Evolutionary conservation across 306 rosid genomes (phyloP).

Genomic region (Casuarina glauca): DNA sequence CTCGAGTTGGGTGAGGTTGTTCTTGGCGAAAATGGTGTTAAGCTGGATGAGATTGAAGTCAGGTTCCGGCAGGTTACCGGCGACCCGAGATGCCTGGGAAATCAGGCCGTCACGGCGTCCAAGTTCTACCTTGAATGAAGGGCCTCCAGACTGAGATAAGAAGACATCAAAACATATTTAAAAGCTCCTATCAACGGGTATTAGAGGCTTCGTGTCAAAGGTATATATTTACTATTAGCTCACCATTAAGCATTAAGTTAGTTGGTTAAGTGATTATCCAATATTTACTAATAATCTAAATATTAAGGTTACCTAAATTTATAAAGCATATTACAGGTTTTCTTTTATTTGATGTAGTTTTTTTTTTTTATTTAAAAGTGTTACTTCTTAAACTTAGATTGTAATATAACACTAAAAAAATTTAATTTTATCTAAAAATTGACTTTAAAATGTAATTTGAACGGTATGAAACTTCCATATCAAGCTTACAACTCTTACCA

Average conservation of each 20-base stretch:
- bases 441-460: too few species aligned
- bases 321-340: too few species aligned
- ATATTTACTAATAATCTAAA: too few species aligned
- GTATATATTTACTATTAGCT: too few species aligned
- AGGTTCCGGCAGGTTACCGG: slow-evolving; percentile 59
- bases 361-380: not conserved
- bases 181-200: too few species aligned
- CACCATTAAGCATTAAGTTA: too few species aligned
- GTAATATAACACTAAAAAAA: too few species aligned
- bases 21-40: slow-evolving; percentile 42
- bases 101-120: slow-evolving; percentile 74
- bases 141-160: slow-evolving; percentile 63
- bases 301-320: too few species aligned
- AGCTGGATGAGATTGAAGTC: slow-evolving; percentile 49
- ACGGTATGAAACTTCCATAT: not conserved
- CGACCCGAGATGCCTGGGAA: slow-evolving; percentile 57
- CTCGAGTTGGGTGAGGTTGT: slow-evolving; percentile 54
- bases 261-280: too few species aligned
- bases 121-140: slow-evolving; percentile 63
- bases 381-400: not conserved
- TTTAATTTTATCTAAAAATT: too few species aligned
- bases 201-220: too few species aligned
- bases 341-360: too few species aligned
- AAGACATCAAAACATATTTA: not conserved
- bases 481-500: slow-evolving; percentile 42